A percentile compares a stretch with the other conserved stretches of the same genome.
Evolutionary conservation across 306 rosid genomes (phyloP).

Genomic region (Dryas alaskensis): DNA sequence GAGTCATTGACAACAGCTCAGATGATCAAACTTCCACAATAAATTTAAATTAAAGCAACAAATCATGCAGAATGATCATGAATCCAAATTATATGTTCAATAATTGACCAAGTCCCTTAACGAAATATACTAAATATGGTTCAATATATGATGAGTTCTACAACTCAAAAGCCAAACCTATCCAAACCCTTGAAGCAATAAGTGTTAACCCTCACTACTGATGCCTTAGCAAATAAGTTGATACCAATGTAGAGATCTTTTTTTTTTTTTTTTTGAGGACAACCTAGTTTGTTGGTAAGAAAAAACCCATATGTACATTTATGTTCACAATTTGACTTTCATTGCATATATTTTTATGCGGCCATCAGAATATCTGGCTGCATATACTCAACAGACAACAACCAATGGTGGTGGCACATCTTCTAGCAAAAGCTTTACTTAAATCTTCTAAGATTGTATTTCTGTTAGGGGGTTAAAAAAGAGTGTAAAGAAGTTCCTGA

Average conservation of each 20-base stretch:
- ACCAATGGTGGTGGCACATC: neutral
- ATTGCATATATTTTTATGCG: neutral
- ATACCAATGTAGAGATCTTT: too few species aligned
- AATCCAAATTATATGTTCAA: neutral
- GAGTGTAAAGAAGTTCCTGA: constrained; percentile 32
- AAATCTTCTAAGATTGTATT: neutral
- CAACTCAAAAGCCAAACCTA: neutral
- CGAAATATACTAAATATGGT: neutral
- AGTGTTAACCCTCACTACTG: too few species aligned
- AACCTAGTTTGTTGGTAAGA: too few species aligned
- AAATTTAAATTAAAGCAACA: neutral
- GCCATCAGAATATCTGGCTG: neutral
- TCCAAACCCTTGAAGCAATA: neutral
- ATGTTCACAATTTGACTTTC: neutral
- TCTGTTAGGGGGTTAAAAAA: neutral
- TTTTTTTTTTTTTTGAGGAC: too few species aligned
- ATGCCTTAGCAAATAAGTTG: too few species aligned
- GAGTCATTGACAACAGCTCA: constrained; percentile 8
- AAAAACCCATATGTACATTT: too few species aligned
- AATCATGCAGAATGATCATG: neutral
- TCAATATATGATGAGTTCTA: neutral
- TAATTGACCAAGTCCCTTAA: neutral
- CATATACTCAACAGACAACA: neutral
- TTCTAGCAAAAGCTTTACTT: neutral
- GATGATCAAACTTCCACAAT: constrained; percentile 12